phyloP scores from a whole-genome alignment of 805 yeast genomes.

The Barnettozyma pratensis region DNA sequence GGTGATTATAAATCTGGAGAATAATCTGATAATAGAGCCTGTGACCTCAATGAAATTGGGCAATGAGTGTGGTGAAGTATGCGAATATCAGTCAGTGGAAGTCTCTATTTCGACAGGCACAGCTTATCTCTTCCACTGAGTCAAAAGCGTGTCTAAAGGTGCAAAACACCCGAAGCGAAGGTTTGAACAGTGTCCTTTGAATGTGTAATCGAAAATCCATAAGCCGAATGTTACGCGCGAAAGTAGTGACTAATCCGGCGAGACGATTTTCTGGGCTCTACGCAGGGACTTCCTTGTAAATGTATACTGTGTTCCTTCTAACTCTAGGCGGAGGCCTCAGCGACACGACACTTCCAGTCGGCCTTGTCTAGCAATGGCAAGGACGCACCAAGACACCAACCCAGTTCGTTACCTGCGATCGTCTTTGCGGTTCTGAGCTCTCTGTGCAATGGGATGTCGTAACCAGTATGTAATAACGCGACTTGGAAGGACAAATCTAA shows the following conservation, averaged over 20 bases:
- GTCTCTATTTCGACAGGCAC: too few relatives aligned
- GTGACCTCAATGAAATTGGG: too few relatives aligned
- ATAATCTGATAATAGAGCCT: neutral
- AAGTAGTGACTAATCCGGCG: neutral
- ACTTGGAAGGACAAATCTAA: slow-evolving; percentile 86
- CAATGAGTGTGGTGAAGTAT: too few relatives aligned
- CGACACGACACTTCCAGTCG: slow-evolving; percentile 61
- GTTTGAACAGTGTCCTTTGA: too few relatives aligned
- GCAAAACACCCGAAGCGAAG: too few relatives aligned
- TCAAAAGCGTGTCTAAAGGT: too few relatives aligned
- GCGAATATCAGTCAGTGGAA: too few relatives aligned
- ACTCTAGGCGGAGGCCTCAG: slow-evolving; percentile 8
- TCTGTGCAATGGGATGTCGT: slow-evolving; percentile 85
- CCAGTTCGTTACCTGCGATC: slow-evolving; percentile 84
- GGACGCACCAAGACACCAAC: slow-evolving; percentile 99
- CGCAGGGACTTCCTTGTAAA: neutral
- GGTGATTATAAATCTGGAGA: neutral
- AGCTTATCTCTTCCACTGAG: too few relatives aligned
- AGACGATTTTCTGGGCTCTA: neutral
- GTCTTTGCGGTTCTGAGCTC: slow-evolving; percentile 91
- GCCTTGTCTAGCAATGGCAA: slow-evolving; percentile 72
- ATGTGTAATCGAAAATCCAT: neutral
- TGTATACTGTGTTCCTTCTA: neutral
- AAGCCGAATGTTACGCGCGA: neutral
- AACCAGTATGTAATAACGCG: slow-evolving; percentile 90